Evolutionary conservation across 371 early-diverging fungal genomes (phyloP).

Genomic region (Mucor irregularis): DNA sequence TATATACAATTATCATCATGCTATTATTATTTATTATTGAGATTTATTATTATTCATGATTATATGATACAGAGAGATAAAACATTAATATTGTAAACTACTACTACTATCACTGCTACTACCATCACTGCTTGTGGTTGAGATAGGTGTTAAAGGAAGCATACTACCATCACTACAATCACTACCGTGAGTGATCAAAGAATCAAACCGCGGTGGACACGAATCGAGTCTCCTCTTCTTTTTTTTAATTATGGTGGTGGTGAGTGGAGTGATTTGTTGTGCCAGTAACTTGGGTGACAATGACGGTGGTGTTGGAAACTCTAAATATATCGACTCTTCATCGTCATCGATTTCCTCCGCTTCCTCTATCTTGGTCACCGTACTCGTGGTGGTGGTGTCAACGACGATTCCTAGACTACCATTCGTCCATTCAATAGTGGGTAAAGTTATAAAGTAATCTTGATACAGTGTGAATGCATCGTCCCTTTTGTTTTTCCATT

Average conservation of each 20-base stretch:
- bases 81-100: no score
- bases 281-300: no score
- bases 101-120: no score
- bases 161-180: neutral
- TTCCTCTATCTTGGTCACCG: neutral
- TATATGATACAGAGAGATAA: no score
- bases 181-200: no score
- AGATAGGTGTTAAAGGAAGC: neutral
- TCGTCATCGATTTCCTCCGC: neutral
- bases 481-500: neutral
- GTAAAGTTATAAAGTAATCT: neutral
- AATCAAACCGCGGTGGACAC: neutral
- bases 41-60: no score
- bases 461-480: neutral
- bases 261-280: no score
- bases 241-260: neutral
- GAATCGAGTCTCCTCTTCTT: neutral
- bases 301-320: neutral
- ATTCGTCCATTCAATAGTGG: constrained; percentile 13
- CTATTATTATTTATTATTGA: no score
- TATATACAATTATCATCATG: no score
- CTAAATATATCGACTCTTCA: neutral
- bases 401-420: constrained; percentile 1
- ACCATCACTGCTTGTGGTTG: no score
- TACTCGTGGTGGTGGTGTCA: neutral